phyloP scores from a whole-genome alignment of 2,329 filamentous ascomycete genomes.

The Tolypocladium ovalisporum region DNA sequence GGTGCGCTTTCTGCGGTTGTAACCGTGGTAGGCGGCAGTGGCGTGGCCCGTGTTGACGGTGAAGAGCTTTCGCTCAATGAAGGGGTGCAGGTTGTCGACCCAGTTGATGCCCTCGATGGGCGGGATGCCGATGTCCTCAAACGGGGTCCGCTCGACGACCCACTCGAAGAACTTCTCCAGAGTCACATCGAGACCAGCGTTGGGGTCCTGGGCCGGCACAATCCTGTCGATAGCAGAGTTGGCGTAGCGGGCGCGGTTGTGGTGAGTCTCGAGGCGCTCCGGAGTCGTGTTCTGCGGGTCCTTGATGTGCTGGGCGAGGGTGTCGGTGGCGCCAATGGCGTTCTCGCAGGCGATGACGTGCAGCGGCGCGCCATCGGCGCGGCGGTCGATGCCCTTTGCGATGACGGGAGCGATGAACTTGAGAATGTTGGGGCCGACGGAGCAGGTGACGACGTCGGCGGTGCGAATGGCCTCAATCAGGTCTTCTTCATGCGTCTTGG shows the following conservation, averaged over 20 bases:
- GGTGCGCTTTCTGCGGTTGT: slow-evolving; percentile 74
- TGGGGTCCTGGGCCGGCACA: slow-evolving; percentile 76
- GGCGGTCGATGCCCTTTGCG: slow-evolving; percentile 80
- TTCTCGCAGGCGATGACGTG: slow-evolving; percentile 98
- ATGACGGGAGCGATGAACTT: slow-evolving; percentile 95
- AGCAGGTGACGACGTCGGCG: slow-evolving; percentile 89
- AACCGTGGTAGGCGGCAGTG: slow-evolving; percentile 89
- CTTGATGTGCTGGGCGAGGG: slow-evolving; percentile 72
- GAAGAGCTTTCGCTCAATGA: slow-evolving; percentile 98
- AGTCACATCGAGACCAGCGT: slow-evolving; percentile 78
- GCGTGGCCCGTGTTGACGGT: slow-evolving; percentile 98
- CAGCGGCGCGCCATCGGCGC: slow-evolving; percentile 57
- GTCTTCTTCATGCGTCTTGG: slow-evolving; percentile 69
- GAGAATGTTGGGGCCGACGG: slow-evolving; percentile 90
- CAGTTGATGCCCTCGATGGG: slow-evolving; percentile 82
- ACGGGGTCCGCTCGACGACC: slow-evolving; percentile 86
- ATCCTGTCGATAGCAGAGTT: slow-evolving; percentile 99
- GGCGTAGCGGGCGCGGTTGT: slow-evolving; percentile 74
- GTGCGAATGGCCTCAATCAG: slow-evolving; percentile 77
- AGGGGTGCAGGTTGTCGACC: slow-evolving; percentile 83
- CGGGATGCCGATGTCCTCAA: slow-evolving; percentile 55
- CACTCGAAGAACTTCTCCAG: slow-evolving; percentile 99
- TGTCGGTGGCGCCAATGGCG: slow-evolving; percentile 87
- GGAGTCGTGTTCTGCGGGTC: slow-evolving; percentile 59
- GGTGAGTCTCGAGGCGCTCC: slow-evolving; percentile 55